Conservation (phyloP, 1,284 basidiomycete species). For the Cryptococcus sp. region DNA sequence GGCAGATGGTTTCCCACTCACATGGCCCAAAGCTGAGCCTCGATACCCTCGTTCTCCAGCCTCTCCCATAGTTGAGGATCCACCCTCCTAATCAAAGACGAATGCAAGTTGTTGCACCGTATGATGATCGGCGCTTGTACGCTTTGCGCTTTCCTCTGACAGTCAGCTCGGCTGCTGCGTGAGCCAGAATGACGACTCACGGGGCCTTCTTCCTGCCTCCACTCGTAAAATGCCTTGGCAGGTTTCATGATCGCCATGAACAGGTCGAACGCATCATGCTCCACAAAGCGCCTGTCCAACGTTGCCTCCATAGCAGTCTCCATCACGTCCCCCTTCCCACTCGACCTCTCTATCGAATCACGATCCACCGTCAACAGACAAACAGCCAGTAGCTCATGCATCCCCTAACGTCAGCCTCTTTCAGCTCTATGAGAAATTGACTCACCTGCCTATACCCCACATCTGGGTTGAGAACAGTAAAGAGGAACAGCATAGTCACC, state of each 20-base stretch:
- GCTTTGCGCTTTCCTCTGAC: conserved; percentile 20
- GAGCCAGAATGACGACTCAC: conserved; percentile 14
- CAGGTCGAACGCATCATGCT: conserved; percentile 69
- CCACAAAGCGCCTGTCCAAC: conserved; percentile 42
- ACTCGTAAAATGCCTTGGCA: conserved; percentile 80
- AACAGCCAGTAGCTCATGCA: conserved; percentile 89
- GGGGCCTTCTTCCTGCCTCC: conserved; percentile 54
- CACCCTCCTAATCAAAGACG: conserved; percentile 62
- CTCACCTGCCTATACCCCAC: conserved; percentile 67
- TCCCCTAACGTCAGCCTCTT: conserved; percentile 59
- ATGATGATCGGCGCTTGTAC: conserved; percentile 67
- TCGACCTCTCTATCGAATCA: conserved; percentile 51
- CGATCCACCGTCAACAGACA: conserved; percentile 73
- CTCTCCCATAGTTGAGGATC: conserved; percentile 74
- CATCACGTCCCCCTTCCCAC: not conserved
- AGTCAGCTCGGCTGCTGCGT: not conserved
- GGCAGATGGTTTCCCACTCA: conserved; percentile 47
- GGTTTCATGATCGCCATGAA: conserved; percentile 72
- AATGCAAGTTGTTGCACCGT: conserved; percentile 71
- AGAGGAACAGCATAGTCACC: conserved; percentile 77
- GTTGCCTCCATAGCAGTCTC: conserved; percentile 30
- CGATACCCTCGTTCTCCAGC: conserved; percentile 71
- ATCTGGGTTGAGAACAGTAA: conserved; percentile 65
- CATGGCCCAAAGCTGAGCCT: conserved; percentile 93
- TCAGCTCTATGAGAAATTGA: not conserved